Evolutionary conservation across 2,329 filamentous ascomycete genomes (phyloP).

Genomic region (Microdochium nivale): DNA sequence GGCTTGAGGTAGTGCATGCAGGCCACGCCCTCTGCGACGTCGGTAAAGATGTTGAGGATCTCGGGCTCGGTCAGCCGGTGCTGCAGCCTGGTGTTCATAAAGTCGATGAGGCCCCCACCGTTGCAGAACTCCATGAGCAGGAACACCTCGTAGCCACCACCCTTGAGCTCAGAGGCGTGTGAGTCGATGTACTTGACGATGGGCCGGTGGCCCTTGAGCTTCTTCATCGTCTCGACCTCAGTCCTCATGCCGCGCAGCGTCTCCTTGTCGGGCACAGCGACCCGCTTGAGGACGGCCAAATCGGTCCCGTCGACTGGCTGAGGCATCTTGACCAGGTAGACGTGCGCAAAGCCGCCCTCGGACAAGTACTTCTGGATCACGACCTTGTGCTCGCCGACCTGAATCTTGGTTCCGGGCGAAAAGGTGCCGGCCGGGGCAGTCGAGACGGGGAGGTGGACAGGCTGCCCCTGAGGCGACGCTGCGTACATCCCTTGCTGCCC

Average conservation of each 20-base stretch:
- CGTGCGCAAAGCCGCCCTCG: conserved; percentile 95
- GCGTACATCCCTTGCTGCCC: neutral
- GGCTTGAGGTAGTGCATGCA: conserved; percentile 99
- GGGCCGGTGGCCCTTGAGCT: conserved; percentile 88
- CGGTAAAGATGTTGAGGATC: conserved; percentile 92
- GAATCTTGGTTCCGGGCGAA: conserved; percentile 88
- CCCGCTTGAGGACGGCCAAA: conserved; percentile 81
- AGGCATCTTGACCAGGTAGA: conserved; percentile 88
- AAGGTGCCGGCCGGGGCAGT: conserved; percentile 75
- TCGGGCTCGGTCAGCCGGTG: conserved; percentile 95
- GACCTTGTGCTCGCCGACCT: conserved; percentile 86
- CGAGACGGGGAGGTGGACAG: conserved; percentile 2
- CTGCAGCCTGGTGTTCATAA: conserved; percentile 97
- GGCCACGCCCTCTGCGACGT: conserved; percentile 91
- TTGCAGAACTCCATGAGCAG: conserved; percentile 96
- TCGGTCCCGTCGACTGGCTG: conserved; percentile 70
- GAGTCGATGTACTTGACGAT: conserved; percentile 99
- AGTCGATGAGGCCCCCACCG: conserved; percentile 93
- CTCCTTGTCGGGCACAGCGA: conserved; percentile 94
- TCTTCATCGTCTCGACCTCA: conserved; percentile 99
- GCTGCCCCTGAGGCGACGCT: neutral
- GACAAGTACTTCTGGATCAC: conserved; percentile 96
- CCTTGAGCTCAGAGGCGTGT: conserved; percentile 87
- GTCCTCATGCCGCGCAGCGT: conserved; percentile 92
- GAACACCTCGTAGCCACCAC: conserved; percentile 95